Base-by-base conservation (phyloP, 495 filamentous ascomycete species). In the Glarea lozoyensis region DNA sequence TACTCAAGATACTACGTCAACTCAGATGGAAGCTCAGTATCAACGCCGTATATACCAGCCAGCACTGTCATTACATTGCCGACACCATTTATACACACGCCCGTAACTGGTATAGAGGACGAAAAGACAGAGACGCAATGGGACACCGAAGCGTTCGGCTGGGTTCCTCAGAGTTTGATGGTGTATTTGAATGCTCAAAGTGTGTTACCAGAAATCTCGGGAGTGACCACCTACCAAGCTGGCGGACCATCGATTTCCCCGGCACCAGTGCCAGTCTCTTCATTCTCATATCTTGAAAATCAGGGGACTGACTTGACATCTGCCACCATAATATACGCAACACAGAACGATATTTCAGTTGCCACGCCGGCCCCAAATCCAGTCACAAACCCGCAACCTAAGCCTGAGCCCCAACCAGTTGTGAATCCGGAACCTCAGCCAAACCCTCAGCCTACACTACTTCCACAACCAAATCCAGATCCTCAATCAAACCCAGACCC, bases 1-100 rank as follows among this genome's bases (percentile, higher is more conserved):
- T 1, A 23, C 18, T 11, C 10, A 10, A 46, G 31, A 13, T n/a
- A 6, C 27, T 47, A 40, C 19, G 24, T 32, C 13, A 24, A 36
- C 36, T 11, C 40, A 4, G 31, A n/a, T 24, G 39, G 43, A 10
- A 10, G 15, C 2, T 3, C 23, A 4, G 33, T 52, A 2, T 15
- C 18, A 25, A 16, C 35, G 3, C 3, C 21, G 16, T 11, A 15
- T 10, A 11, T 15, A 23, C 22, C 40, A 37, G 29, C 39, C 11
- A 25, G n/a, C 0, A 27, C 23, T 1, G 42, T 34, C n/a, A 49
- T 54, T 25, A 20, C 42, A 0, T 32, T 54, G 1, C 42, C 39
- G 32, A 47, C 42, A 2, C 51, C 51, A 20, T 54, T 54, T 37
- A 46, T 54, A 15, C 50, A 50, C 25, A 13, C 16, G 13, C 51